Evolutionary conservation across 352 stramenopile species (phyloP).

Genomic region (Phytophthora palmivora): DNA sequence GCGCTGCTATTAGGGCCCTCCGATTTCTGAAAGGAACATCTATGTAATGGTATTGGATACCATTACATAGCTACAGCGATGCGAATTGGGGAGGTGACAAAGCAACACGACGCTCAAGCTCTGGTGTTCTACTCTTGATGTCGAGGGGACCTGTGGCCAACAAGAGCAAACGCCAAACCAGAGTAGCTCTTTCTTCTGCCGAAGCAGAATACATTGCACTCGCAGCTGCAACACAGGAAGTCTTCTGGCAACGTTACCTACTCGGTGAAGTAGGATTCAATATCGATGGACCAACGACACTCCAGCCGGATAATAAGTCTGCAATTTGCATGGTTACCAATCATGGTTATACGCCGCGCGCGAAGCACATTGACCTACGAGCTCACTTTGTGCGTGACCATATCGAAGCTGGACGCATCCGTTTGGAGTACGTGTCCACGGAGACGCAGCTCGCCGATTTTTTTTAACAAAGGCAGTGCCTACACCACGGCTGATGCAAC

Average conservation of each 20-base stretch:
- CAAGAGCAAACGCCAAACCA: slow-evolving; percentile 11
- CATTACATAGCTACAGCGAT: slow-evolving; percentile 1
- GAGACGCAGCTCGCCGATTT: too few species aligned
- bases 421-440: too few species aligned
- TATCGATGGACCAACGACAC: too few species aligned
- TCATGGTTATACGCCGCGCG: too few species aligned
- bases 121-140: slow-evolving; percentile 1
- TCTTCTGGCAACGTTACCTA: not conserved
- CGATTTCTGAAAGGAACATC: slow-evolving; percentile 24
- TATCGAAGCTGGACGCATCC: too few species aligned
- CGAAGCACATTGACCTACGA: not conserved
- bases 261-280: slow-evolving; percentile 8
- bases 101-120: slow-evolving; percentile 5
- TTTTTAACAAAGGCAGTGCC: too few species aligned
- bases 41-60: not conserved
- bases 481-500: too few species aligned
- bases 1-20: slow-evolving; percentile 1
- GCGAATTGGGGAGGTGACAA: slow-evolving; percentile 11
- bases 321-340: slow-evolving; percentile 9
- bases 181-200: slow-evolving; percentile 9
- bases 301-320: slow-evolving; percentile 7
- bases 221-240: slow-evolving; percentile 8
- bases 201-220: slow-evolving; percentile 18
- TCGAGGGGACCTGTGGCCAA: not conserved
- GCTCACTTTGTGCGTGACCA: too few species aligned